Conservation (phyloP, 225 moss, liverwort and hornwort genomes). For the Marchantia polymorpha region DNA sequence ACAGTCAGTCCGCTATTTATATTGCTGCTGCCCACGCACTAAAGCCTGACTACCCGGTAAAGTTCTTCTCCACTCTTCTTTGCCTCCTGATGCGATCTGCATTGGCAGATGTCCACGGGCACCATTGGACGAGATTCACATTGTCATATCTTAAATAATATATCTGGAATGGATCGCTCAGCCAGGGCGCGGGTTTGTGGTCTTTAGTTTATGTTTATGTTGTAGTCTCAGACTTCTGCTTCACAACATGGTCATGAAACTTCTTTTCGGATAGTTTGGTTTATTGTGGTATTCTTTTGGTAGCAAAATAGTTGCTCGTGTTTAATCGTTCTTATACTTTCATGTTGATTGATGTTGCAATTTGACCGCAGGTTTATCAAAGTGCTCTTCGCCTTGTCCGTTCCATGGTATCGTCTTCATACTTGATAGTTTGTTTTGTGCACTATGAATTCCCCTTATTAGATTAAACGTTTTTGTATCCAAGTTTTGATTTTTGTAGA, state of each 20-base stretch:
- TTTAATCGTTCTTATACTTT: neutral
- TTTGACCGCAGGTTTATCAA: conserved; percentile 71
- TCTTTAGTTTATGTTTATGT: too few relatives aligned
- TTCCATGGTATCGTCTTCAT: conserved; percentile 51
- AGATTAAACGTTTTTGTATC: neutral
- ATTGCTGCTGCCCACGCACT: conserved; percentile 95
- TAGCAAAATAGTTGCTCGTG: too few relatives aligned
- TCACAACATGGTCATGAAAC: neutral
- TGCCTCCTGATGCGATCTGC: neutral
- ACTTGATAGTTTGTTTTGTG: too few relatives aligned
- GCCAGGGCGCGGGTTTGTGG: too few relatives aligned
- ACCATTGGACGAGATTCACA: too few relatives aligned
- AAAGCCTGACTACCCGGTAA: conserved; percentile 96
- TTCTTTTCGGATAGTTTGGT: too few relatives aligned
- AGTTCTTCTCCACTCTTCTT: conserved; percentile 10
- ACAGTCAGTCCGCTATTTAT: conserved; percentile 96
- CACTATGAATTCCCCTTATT: neutral
- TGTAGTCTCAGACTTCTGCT: neutral
- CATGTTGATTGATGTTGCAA: neutral
- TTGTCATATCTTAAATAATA: too few relatives aligned
- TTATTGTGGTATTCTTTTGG: too few relatives aligned
- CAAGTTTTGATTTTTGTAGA: neutral
- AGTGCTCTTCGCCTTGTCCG: conserved; percentile 92
- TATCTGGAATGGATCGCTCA: too few relatives aligned
- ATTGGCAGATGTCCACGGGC: too few relatives aligned